Evolutionary conservation across 768 basidiomycete genomes (phyloP), one percentile per base, ranked within the genome.

Genomic region (Jaapia argillacea): DNA sequence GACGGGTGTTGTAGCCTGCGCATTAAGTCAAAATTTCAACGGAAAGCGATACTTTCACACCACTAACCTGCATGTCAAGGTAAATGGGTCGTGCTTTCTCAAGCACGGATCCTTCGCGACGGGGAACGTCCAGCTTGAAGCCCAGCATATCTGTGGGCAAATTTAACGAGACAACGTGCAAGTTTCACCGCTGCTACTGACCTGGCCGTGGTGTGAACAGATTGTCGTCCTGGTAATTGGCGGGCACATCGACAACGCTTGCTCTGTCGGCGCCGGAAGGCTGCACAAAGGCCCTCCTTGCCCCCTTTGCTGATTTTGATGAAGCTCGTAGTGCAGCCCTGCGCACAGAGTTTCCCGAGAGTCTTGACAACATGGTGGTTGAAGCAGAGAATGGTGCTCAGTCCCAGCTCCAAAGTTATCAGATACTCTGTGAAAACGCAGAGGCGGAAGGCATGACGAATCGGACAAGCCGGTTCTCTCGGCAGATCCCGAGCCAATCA

Each of bases 1-100:
- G 44, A 96, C 80, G 16, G 96, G 96, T 21, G 96, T 98, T 2
- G 96, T 99, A 4, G 96, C 96, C 88, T 94, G 51, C 12, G 36
- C 39, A n/a, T n/a, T n/a, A n/a, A n/a, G n/a, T n/a, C n/a, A n/a
- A n/a, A n/a, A n/a, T n/a, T n/a, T n/a, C n/a, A n/a, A n/a, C n/a
- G n/a, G n/a, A n/a, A n/a, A n/a, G n/a, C n/a, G n/a, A 43, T 31
- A 3, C 22, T 21, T 43, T 26, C 23, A n/a, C n/a, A n/a, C 36
- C 44, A 3, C 75, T 48, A 43, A 83, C 91, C 77, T 96, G 93
- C 87, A 94, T 86, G 63, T 99, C 96, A 39, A 99, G 78, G 63
- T 99, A 99, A 50, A 99, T 97, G 14, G 96, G 92, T 24, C 91
- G 75, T 23, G 72, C 71, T 62, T 82, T 84, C 43, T 73, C 73